Percentiles rank a stretch among this genome's conserved stretches.
Evolutionary conservation across 306 rosid genomes (phyloP).

Genomic region (Rosa multiflora): DNA sequence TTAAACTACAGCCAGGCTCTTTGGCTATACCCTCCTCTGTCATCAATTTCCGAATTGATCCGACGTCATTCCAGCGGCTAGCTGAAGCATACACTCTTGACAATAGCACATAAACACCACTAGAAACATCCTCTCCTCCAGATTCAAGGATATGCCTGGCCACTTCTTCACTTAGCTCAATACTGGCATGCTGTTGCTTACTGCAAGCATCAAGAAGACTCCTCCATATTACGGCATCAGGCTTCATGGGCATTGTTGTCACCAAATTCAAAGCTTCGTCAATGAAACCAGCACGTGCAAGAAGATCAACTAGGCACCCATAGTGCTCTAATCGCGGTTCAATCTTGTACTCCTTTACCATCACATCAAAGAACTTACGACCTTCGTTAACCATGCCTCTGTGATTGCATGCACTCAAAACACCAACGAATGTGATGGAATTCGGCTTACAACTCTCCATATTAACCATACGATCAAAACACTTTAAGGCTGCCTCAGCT

Average conservation of each 20-base stretch:
- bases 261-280: conserved; percentile 65
- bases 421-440: conserved; percentile 73
- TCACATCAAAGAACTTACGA: conserved; percentile 47
- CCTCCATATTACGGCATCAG: conserved; percentile 85
- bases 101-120: conserved; percentile 73
- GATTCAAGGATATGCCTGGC: conserved; percentile 55
- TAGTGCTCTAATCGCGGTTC: conserved; percentile 71
- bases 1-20: conserved; percentile 75
- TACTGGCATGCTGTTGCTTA: conserved; percentile 56
- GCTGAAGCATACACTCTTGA: conserved; percentile 79
- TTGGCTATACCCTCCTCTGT: conserved; percentile 52
- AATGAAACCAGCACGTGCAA: conserved; percentile 58
- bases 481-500: conserved; percentile 20
- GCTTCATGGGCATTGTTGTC: conserved; percentile 63
- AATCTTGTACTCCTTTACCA: conserved; percentile 50
- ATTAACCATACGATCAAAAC: conserved; percentile 44
- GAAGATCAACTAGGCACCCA: conserved; percentile 82
- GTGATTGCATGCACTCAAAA: conserved; percentile 75
- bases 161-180: conserved; percentile 70
- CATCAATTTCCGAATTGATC: conserved; percentile 69
- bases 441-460: conserved; percentile 40
- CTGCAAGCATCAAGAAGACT: conserved; percentile 74
- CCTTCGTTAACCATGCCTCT: conserved; percentile 68
- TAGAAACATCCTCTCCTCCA: conserved; percentile 40
- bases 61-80: conserved; percentile 66